Conservation (phyloP, 1,284 basidiomycete species). For the Sporisorium exsertum region DNA sequence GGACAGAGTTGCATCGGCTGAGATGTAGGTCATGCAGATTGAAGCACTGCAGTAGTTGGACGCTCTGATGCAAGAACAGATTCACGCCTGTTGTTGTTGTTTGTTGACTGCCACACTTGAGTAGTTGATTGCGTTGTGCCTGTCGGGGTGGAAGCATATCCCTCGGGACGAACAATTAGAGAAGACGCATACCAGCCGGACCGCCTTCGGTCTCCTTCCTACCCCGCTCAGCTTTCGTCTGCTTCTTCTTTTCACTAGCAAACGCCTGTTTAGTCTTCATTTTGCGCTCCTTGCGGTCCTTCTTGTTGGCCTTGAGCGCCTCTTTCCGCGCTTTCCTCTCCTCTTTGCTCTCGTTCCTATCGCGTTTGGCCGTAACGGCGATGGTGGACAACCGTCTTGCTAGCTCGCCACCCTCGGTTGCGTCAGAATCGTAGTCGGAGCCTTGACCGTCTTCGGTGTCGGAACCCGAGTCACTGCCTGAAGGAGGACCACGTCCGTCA, state of each 20-base stretch:
- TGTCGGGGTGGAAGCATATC: neutral
- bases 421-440: constrained; percentile 43
- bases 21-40: no score
- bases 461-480: constrained; percentile 31
- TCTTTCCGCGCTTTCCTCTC: constrained; percentile 89
- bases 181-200: constrained; percentile 43
- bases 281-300: constrained; percentile 56
- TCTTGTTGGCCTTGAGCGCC: constrained; percentile 78
- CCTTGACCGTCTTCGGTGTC: constrained; percentile 40
- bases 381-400: constrained; percentile 24
- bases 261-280: constrained; percentile 57
- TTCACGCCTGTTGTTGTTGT: neutral
- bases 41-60: neutral
- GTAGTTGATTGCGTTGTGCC: neutral
- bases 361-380: constrained; percentile 40
- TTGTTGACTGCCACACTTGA: neutral
- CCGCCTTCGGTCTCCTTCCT: constrained; percentile 54
- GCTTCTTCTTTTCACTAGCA: constrained; percentile 56
- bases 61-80: neutral
- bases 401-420: constrained; percentile 33
- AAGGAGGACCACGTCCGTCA: constrained; percentile 33
- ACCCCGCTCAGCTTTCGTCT: constrained; percentile 50
- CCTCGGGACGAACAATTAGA: constrained; percentile 2
- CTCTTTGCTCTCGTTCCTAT: constrained; percentile 78
- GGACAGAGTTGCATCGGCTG: no score